Evolutionary conservation across 1,284 basidiomycete genomes (phyloP), one percentile per base, ranked within the genome.

Genomic region (Quambalaria eucalypti): DNA sequence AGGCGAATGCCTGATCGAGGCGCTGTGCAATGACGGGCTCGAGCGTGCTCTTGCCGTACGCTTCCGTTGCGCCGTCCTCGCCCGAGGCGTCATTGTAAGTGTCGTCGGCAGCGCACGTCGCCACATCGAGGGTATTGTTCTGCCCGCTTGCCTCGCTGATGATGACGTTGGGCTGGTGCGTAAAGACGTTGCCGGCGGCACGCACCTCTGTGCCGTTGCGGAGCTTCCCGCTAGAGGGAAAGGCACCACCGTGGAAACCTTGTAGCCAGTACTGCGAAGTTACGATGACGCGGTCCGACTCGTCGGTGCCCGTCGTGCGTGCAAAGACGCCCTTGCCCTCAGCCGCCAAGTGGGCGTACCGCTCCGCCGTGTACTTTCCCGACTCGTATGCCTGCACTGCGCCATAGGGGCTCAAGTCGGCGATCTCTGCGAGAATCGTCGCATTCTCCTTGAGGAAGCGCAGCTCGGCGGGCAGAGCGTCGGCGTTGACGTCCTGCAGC

Each of bases 61-160:
- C 28, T 16, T 28, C 50, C 28, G 56, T 54, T 4, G 56, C 56
- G 26, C 38, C 53, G n/a, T 28, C 30, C 36, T 61, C 60, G 10
- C 42, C 40, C 28, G 51, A 21, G 21, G n/a, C n/a, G 33, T 44
- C 48, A 2, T 47, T 28, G 29, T 29, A 25, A 21, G 48, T 47
- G 16, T 56, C 40, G 14, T 52, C 31, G 14, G 28, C 50, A 3
- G 53, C 47, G 49, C 60, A 61, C 3, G 60, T 61, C 14, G 25
- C 31, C 16, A 61, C 60, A 23, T 61, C 57, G 26, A 61, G 51
- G 10, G 60, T 61, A 38, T 61, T 61, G 58, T 61, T 61, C 40
- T 39, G 7, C 14, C 57, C 57, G 5, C 25, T 25, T 14, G 16
- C 30, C 50, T 61, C 60, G 28, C 46, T 50, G 38, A 61, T 31